Conservation (phyloP, 345 rosid genomes). For the Moricandia moricandioides region DNA sequence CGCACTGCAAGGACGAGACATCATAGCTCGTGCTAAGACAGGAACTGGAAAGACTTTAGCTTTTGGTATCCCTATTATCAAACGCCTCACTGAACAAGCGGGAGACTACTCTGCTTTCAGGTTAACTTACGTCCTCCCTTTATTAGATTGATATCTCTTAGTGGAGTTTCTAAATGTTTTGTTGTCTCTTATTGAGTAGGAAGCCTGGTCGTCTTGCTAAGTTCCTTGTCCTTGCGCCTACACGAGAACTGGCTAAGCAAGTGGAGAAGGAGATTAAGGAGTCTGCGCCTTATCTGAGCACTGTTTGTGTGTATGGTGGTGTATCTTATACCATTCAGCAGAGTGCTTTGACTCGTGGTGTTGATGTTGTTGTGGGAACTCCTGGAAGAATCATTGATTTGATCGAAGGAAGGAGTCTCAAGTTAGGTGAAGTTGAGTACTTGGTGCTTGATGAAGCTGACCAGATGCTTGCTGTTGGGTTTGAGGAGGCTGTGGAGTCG, state of each 20-base stretch:
- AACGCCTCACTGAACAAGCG: conserved; percentile 66
- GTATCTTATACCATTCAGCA: conserved; percentile 82
- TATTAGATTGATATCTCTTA: not conserved
- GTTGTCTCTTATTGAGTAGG: conserved; percentile 38
- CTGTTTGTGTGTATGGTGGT: conserved; percentile 95
- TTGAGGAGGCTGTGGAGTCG: not conserved
- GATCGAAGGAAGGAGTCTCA: conserved; percentile 70
- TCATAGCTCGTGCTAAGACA: conserved; percentile 97
- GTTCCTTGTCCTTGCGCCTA: conserved; percentile 80
- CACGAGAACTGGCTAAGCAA: conserved; percentile 89
- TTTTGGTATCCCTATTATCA: conserved; percentile 89
- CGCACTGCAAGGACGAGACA: conserved; percentile 80
- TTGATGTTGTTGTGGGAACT: conserved; percentile 97
- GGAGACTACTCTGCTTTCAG: conserved; percentile 45
- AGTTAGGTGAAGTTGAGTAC: conserved; percentile 79
- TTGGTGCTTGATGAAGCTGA: conserved; percentile 82
- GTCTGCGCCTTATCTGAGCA: conserved; percentile 78
- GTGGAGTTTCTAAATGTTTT: conserved; percentile 4
- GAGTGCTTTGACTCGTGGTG: conserved; percentile 81
- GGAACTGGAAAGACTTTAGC: conserved; percentile 99
- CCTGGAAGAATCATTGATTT: conserved; percentile 95
- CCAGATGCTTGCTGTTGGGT: not conserved
- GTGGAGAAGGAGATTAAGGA: conserved; percentile 95
- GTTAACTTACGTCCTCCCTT: conserved; percentile 17
- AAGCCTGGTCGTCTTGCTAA: conserved; percentile 72